A percentile compares a stretch with the other conserved stretches of the same genome.
Evolutionary conservation across 2,329 filamentous ascomycete species (phyloP).

Genomic region (Ophiostoma quercus): DNA sequence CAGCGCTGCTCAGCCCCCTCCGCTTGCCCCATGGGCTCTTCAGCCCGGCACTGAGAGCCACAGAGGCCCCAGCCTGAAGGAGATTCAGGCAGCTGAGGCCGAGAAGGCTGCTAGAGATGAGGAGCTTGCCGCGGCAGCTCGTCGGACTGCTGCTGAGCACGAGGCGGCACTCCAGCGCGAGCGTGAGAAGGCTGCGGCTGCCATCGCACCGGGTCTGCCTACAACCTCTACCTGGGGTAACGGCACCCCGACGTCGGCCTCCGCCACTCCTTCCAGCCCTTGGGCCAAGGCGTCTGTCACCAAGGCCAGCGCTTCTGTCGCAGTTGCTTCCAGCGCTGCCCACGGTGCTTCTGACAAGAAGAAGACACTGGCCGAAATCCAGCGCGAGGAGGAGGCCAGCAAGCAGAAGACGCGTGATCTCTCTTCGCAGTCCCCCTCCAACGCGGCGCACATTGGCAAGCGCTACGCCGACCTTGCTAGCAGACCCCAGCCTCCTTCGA

Average conservation of each 20-base stretch:
- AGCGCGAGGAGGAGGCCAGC: conserved; percentile 86
- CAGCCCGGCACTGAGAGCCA: conserved; percentile 64
- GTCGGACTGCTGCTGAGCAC: conserved; percentile 73
- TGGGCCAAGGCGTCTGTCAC: conserved; percentile 60
- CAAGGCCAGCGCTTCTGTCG: conserved; percentile 37
- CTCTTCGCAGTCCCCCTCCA: conserved; percentile 38
- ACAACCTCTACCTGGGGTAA: conserved; percentile 87
- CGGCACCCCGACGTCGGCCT: conserved; percentile 60
- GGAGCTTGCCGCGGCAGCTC: conserved; percentile 69
- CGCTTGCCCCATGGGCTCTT: conserved; percentile 92
- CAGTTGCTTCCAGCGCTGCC: conserved; percentile 31
- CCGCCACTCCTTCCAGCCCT: conserved; percentile 49
- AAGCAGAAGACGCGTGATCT: conserved; percentile 66
- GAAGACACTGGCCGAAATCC: conserved; percentile 93
- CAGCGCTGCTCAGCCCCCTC: conserved; percentile 48
- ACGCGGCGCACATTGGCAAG: conserved; percentile 51
- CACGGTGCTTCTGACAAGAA: conserved; percentile 48
- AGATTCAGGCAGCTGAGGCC: conserved; percentile 94
- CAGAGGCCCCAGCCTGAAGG: conserved; percentile 86
- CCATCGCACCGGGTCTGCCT: conserved; percentile 72
- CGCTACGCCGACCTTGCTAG: conserved; percentile 91
- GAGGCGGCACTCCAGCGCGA: conserved; percentile 59
- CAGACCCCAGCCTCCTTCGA: conserved; percentile 50
- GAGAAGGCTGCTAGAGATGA: conserved; percentile 87
- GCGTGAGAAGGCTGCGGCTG: conserved; percentile 52